Evolutionary conservation across 163 green algal species (phyloP).

Genomic region (Volvox carteri): DNA sequence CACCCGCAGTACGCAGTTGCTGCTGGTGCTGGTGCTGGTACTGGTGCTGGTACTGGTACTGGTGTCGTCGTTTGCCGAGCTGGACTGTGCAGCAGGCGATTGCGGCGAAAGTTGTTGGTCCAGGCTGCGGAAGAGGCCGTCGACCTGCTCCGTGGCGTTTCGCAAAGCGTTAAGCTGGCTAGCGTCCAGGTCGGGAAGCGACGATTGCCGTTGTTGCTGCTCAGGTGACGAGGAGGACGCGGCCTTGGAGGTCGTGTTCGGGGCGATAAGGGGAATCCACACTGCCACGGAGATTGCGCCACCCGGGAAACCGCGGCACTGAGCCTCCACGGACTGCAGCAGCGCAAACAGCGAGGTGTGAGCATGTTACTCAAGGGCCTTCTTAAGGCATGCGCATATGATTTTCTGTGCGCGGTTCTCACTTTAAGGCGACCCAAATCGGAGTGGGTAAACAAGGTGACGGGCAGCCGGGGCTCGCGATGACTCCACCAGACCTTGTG

Average conservation of each 20-base stretch:
- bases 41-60: no score
- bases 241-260: not conserved
- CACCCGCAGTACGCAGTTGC: not conserved
- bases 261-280: not conserved
- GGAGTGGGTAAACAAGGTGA: not conserved
- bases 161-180: not conserved
- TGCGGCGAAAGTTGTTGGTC: not conserved
- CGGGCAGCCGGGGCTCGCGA: not conserved
- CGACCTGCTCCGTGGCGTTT: not conserved
- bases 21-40: no score
- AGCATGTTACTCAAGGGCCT: not conserved
- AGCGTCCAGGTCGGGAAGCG: not conserved
- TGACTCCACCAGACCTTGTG: slow-evolving; percentile 2
- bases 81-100: not conserved
- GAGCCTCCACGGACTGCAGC: not conserved
- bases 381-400: not conserved
- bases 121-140: not conserved
- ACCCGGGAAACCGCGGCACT: not conserved
- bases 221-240: not conserved
- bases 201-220: not conserved
- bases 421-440: not conserved
- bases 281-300: not conserved
- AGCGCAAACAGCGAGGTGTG: not conserved
- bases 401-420: not conserved
- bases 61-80: not conserved